phyloP scores from a whole-genome alignment of 805 yeast species.

The Yamadazyma insecticola region DNA sequence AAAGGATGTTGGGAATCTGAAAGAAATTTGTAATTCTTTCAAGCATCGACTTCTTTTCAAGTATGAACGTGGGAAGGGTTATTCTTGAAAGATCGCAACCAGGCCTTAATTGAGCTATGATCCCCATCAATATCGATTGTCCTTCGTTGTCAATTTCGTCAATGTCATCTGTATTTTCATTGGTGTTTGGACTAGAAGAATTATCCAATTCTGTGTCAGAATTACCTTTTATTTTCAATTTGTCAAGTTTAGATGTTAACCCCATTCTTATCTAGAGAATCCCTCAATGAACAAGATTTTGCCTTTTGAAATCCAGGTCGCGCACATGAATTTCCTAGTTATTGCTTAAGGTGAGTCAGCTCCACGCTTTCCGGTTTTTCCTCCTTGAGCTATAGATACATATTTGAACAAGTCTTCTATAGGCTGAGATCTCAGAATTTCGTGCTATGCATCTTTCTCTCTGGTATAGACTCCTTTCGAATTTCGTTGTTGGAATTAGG shows the following conservation, averaged over 20 bases:
- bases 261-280: constrained; percentile 15
- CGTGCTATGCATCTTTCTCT: too few relatives aligned
- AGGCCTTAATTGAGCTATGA: constrained; percentile 86
- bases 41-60: constrained; percentile 93
- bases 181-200: background rate
- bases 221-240: constrained; percentile 16
- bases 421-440: too few relatives aligned
- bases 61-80: constrained; percentile 90
- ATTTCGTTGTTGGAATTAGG: too few relatives aligned
- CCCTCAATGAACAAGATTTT: too few relatives aligned
- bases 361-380: too few relatives aligned
- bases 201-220: constrained; percentile 4
- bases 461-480: too few relatives aligned
- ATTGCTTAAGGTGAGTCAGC: too few relatives aligned
- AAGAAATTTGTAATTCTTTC: constrained; percentile 90
- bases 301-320: too few relatives aligned
- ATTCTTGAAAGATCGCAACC: constrained; percentile 88
- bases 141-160: constrained; percentile 92
- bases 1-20: constrained; percentile 70
- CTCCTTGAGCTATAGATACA: too few relatives aligned
- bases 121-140: constrained; percentile 79
- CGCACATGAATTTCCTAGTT: too few relatives aligned
- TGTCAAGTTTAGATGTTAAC: constrained; percentile 24
- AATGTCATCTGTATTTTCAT: constrained; percentile 55
- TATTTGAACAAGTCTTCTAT: too few relatives aligned